Conservation (phyloP, 2,329 filamentous ascomycete genomes). For the Raffaelea arxii region DNA sequence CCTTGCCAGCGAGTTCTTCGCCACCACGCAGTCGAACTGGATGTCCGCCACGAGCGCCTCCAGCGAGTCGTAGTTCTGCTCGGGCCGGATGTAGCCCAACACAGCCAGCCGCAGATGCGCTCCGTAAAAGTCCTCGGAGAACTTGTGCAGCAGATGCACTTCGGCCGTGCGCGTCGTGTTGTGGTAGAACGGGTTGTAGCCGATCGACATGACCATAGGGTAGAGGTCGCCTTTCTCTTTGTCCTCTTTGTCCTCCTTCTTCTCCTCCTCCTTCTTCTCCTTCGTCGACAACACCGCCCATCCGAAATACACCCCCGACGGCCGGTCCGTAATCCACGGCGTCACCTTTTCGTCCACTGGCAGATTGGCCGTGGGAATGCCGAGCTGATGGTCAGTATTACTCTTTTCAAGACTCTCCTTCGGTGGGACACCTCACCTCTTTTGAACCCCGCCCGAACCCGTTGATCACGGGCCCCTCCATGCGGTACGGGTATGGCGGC, state of each 20-base stretch:
- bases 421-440: slow-evolving; percentile 47
- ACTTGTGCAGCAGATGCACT: slow-evolving; percentile 77
- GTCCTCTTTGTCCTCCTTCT: slow-evolving; percentile 30
- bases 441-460: slow-evolving; percentile 92
- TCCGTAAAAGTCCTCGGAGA: slow-evolving; percentile 76
- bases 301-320: slow-evolving; percentile 87
- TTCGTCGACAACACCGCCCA: slow-evolving; percentile 63
- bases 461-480: slow-evolving; percentile 80
- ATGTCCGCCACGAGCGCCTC: slow-evolving; percentile 87
- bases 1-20: slow-evolving; percentile 60
- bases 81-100: slow-evolving; percentile 78
- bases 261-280: slow-evolving; percentile 24
- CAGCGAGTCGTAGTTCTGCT: slow-evolving; percentile 76
- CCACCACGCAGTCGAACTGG: slow-evolving; percentile 76
- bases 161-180: slow-evolving; percentile 81
- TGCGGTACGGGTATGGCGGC: slow-evolving; percentile 69
- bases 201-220: slow-evolving; percentile 88
- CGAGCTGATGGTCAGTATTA: too few species aligned
- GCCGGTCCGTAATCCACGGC: slow-evolving; percentile 52
- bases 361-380: slow-evolving; percentile 94
- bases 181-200: slow-evolving; percentile 96
- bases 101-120: slow-evolving; percentile 69
- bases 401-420: not conserved
- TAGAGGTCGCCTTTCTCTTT: slow-evolving; percentile 36
- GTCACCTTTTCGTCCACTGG: slow-evolving; percentile 54